Evolutionary conservation across 2,329 filamentous ascomycete genomes (phyloP).

Genomic region (Colletotrichum godetiae): DNA sequence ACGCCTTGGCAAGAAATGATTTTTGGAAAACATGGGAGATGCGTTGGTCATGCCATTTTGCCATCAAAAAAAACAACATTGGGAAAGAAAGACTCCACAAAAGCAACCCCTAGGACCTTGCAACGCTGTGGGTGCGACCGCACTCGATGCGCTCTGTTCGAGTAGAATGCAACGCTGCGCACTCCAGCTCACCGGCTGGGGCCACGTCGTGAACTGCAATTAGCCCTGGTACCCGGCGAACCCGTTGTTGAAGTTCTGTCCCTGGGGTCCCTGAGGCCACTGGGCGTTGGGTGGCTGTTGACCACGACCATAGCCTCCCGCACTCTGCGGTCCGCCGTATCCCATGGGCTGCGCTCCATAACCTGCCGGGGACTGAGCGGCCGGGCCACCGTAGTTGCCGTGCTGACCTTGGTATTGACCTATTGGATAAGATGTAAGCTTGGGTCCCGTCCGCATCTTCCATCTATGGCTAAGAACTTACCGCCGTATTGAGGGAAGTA

Average conservation of each 20-base stretch:
- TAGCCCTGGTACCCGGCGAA: slow-evolving; percentile 74
- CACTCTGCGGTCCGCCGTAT: slow-evolving; percentile 78
- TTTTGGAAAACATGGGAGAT: slow-evolving; percentile 31
- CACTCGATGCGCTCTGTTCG: slow-evolving; percentile 17
- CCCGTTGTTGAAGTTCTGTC: slow-evolving; percentile 71
- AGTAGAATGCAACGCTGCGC: slow-evolving; percentile 11
- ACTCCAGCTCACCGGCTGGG: slow-evolving; percentile 6
- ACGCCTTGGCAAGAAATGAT: slow-evolving; percentile 32
- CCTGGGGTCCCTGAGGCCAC: slow-evolving; percentile 62
- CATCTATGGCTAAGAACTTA: slow-evolving; percentile 52
- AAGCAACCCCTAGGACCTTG: slow-evolving; percentile 26
- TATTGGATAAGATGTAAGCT: slow-evolving; percentile 45
- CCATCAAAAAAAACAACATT: slow-evolving; percentile 30
- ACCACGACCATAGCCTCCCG: slow-evolving; percentile 87
- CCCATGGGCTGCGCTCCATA: slow-evolving; percentile 77
- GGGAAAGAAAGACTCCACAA: slow-evolving; percentile 11
- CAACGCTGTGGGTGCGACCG: slow-evolving; percentile 24
- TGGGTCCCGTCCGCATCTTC: neutral
- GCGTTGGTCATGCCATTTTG: slow-evolving; percentile 31
- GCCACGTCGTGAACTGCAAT: neutral
- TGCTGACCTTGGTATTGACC: slow-evolving; percentile 74
- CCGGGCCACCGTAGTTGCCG: slow-evolving; percentile 72
- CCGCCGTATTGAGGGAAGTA: slow-evolving; percentile 97
- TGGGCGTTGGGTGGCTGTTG: slow-evolving; percentile 68
- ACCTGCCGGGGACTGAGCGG: slow-evolving; percentile 70